Conservation (phyloP, 768 basidiomycete genomes). For the Phlegmacium glaucopus region DNA sequence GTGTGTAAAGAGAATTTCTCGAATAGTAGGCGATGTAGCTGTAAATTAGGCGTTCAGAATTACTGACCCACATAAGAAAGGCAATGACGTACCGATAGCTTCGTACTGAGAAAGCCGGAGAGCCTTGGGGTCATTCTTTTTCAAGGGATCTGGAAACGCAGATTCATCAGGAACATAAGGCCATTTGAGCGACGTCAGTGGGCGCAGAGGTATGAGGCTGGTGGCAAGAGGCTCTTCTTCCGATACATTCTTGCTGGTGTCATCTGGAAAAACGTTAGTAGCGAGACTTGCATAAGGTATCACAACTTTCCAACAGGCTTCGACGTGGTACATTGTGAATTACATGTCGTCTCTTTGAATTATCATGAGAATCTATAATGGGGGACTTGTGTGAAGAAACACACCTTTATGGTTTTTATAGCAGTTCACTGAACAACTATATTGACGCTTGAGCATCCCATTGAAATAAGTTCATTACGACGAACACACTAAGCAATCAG, state of each 20-base stretch:
- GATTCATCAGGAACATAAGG: conserved; percentile 83
- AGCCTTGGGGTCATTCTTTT: conserved; percentile 80
- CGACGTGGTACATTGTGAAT: not conserved
- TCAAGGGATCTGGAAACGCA: conserved; percentile 79
- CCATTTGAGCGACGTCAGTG: conserved; percentile 78
- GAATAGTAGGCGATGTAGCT: conserved; percentile 70
- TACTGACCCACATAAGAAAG: not conserved
- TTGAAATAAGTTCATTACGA: not conserved
- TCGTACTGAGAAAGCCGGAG: conserved; percentile 74
- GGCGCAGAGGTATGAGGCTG: conserved; percentile 46
- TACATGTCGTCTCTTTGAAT: not conserved
- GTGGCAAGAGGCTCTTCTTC: conserved; percentile 19
- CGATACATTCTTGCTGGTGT: not conserved
- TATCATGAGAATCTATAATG: not conserved
- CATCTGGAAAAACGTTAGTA: not conserved
- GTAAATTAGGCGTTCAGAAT: not conserved
- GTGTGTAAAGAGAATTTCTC: conserved; percentile 49
- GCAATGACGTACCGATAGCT: conserved; percentile 57
- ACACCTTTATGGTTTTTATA: conserved; percentile 76
- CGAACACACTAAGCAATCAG: conserved; percentile 61
- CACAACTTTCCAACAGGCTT: not conserved
- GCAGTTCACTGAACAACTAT: conserved; percentile 77
- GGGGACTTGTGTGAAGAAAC: not conserved
- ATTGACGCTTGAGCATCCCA: not conserved
- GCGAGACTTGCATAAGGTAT: not conserved